Evolutionary conservation across 106 monocot genomes (phyloP).

Genomic region (Chionographis japonica): DNA sequence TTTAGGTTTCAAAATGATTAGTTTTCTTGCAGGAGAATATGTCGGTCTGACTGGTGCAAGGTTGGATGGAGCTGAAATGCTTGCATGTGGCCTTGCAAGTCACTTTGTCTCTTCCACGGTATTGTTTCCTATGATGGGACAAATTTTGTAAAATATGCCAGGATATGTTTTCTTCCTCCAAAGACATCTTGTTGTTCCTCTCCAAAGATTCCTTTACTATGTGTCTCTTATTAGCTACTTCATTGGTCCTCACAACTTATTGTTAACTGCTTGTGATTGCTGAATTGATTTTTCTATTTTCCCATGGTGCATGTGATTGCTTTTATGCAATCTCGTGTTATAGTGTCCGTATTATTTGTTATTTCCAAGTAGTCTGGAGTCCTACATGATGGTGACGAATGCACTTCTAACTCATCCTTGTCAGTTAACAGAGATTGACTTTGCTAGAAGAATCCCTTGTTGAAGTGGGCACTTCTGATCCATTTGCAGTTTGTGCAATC

Average conservation of each 20-base stretch:
- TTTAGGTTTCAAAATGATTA: too few species aligned
- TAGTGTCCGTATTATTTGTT: neutral
- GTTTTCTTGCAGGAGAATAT: slow-evolving; percentile 77
- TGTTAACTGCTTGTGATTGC: too few species aligned
- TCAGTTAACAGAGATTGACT: slow-evolving; percentile 50
- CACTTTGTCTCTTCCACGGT: slow-evolving; percentile 85
- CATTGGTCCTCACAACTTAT: neutral
- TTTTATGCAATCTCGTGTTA: too few species aligned
- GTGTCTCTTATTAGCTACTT: neutral
- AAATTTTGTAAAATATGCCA: too few species aligned
- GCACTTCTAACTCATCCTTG: slow-evolving; percentile 5
- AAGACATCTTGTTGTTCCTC: too few species aligned
- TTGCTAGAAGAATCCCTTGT: slow-evolving; percentile 63
- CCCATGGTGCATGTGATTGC: too few species aligned
- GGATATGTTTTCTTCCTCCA: too few species aligned
- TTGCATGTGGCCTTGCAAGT: slow-evolving; percentile 97
- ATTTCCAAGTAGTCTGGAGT: neutral
- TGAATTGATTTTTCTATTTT: too few species aligned
- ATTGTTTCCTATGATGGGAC: slow-evolving; percentile 2
- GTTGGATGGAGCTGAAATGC: slow-evolving; percentile 90
- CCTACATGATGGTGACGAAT: neutral
- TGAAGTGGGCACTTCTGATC: slow-evolving; percentile 50
- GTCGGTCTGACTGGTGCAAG: slow-evolving; percentile 85
- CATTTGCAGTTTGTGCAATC: slow-evolving; percentile 52
- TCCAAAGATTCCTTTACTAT: neutral